Percentiles rank a stretch among this genome's conserved stretches.
These are phyloP conservation scores for Castanea sativa DNA, from an alignment of 306 rosid genomes.

Conservation along the genomic window DNA sequence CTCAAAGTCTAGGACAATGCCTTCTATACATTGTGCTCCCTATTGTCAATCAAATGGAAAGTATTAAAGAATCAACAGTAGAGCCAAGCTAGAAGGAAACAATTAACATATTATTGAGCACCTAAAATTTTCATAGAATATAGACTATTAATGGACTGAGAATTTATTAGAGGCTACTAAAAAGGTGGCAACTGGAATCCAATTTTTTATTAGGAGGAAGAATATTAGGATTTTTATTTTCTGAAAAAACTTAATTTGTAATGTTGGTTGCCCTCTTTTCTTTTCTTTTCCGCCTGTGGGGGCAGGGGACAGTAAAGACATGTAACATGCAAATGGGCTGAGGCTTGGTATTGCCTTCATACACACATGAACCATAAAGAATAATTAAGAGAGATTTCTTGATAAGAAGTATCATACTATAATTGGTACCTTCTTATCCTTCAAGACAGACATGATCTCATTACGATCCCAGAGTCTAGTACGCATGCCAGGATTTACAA, in stretches of 20 bases:
- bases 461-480: conserved; percentile 56
- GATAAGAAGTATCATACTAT: neutral
- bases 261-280: no score
- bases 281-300: no score
- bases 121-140: no score
- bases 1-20: conserved; percentile 46
- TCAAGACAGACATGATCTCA: conserved; percentile 42
- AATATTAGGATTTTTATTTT: no score
- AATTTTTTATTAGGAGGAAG: no score
- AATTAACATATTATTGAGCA: neutral
- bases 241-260: no score
- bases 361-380: neutral
- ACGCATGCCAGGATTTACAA: conserved; percentile 26
- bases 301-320: no score
- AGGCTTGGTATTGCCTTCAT: neutral
- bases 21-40: conserved; percentile 42
- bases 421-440: conserved; percentile 32
- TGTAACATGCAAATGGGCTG: no score
- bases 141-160: neutral
- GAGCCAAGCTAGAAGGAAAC: neutral
- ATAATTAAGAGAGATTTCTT: neutral
- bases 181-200: no score
- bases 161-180: no score
- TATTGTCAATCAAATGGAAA: neutral
- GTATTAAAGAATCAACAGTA: neutral